phyloP scores from a whole-genome alignment of 2,329 filamentous ascomycete species.

The Thielaviopsis ethacetica region DNA sequence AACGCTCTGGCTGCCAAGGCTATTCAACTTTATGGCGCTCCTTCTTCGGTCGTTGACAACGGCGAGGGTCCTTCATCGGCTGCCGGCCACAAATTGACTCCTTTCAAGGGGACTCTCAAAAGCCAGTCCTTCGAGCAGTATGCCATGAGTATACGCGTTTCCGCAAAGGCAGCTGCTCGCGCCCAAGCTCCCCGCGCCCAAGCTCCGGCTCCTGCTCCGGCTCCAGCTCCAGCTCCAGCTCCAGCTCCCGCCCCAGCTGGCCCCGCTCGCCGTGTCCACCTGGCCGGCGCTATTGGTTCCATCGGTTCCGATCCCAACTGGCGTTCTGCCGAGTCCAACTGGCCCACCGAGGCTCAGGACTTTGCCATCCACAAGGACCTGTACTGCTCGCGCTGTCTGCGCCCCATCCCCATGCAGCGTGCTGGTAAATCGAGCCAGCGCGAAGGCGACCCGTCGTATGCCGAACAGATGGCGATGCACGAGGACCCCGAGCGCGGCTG shows the following conservation, averaged over 20 bases:
- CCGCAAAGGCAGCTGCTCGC: not conserved
- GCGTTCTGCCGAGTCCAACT: constrained; percentile 3
- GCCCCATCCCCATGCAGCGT: constrained; percentile 1
- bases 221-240: not conserved
- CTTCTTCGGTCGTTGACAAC: not conserved
- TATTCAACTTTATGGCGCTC: not conserved
- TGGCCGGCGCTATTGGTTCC: not conserved
- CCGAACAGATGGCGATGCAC: constrained; percentile 6
- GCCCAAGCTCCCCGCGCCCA: too few relatives aligned
- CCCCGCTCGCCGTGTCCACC: too few relatives aligned
- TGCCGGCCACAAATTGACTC: not conserved
- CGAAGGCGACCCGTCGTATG: not conserved
- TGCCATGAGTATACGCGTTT: not conserved
- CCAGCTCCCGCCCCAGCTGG: too few relatives aligned
- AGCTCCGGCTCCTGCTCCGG: not conserved
- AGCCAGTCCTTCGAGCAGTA: not conserved
- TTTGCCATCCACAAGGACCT: constrained; percentile 5
- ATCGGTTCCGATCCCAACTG: not conserved
- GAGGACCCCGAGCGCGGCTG: constrained; percentile 6
- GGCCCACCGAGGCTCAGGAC: not conserved
- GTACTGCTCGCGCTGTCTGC: constrained; percentile 11
- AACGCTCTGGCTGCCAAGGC: not conserved
- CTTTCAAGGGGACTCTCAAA: not conserved
- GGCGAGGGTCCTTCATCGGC: not conserved
- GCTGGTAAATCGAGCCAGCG: not conserved